Conservation (phyloP, 2,329 filamentous ascomycete genomes). For the Hypoxylon sp. region DNA sequence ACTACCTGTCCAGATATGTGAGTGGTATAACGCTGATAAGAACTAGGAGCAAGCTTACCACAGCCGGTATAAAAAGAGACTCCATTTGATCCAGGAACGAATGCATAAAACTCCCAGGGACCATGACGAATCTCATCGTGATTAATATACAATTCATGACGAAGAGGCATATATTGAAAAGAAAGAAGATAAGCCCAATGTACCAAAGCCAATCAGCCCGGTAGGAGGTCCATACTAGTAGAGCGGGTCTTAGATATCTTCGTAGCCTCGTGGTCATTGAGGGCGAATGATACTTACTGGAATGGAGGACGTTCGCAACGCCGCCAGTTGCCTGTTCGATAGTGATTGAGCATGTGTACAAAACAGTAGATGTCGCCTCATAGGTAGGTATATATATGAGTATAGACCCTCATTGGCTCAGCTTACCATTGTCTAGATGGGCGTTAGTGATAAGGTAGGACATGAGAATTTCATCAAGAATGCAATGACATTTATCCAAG, state of each 20-base stretch:
- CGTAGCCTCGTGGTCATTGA: neutral
- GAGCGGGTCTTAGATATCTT: slow-evolving; percentile 25
- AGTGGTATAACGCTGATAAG: slow-evolving; percentile 1
- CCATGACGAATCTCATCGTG: slow-evolving; percentile 76
- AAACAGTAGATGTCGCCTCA: neutral
- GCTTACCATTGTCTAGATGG: slow-evolving; percentile 55
- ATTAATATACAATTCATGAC: slow-evolving; percentile 75
- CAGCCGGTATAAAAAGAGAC: slow-evolving; percentile 81
- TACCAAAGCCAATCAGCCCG: slow-evolving; percentile 69
- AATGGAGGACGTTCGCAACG: slow-evolving; percentile 68
- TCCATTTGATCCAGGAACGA: slow-evolving; percentile 85
- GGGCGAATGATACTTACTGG: slow-evolving; percentile 60
- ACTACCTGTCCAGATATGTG: slow-evolving; percentile 41
- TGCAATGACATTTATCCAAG: slow-evolving; percentile 5
- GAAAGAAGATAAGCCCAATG: slow-evolving; percentile 72
- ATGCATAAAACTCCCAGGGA: slow-evolving; percentile 77
- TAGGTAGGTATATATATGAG: neutral
- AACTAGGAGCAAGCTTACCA: slow-evolving; percentile 59
- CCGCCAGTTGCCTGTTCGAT: slow-evolving; percentile 66
- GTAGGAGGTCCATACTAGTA: slow-evolving; percentile 64
- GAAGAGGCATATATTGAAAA: slow-evolving; percentile 76
- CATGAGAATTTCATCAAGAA: slow-evolving; percentile 30
- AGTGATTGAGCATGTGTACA: slow-evolving; percentile 25
- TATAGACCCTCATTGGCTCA: neutral
- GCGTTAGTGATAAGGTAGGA: slow-evolving; percentile 33